Conservation (phyloP, 768 basidiomycete genomes). For the Termitomyces sp. region DNA sequence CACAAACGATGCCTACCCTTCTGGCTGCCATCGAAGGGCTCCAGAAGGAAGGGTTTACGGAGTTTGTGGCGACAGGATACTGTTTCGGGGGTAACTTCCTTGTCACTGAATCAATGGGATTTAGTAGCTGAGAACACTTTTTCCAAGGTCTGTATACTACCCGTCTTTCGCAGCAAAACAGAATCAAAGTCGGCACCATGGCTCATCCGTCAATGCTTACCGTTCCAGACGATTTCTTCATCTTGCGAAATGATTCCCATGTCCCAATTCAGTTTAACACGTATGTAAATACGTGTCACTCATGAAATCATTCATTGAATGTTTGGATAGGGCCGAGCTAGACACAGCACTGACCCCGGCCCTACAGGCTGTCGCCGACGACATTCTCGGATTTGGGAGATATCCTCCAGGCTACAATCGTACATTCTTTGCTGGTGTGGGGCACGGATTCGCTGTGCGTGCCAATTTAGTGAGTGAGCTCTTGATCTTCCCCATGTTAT, state of each 20-base stretch:
- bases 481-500: not conserved
- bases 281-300: slow-evolving; percentile 1
- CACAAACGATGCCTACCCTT: slow-evolving; percentile 28
- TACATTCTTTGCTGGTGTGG: slow-evolving; percentile 17
- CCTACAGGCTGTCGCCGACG: slow-evolving; percentile 15
- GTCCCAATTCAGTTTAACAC: slow-evolving; percentile 19
- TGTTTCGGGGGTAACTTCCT: slow-evolving; percentile 29
- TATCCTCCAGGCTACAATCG: slow-evolving; percentile 18
- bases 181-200: slow-evolving; percentile 27
- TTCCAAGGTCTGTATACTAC: slow-evolving; percentile 28
- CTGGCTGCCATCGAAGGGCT: slow-evolving; percentile 33
- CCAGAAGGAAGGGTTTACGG: slow-evolving; percentile 32
- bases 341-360: slow-evolving; percentile 15
- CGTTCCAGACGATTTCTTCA: slow-evolving; percentile 32
- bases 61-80: slow-evolving; percentile 35
- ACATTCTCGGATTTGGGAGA: slow-evolving; percentile 15
- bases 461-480: slow-evolving; percentile 15
- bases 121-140: not conserved
- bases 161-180: slow-evolving; percentile 30
- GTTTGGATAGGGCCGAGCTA: slow-evolving; percentile 12
- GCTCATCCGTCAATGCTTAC: slow-evolving; percentile 36
- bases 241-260: slow-evolving; percentile 13
- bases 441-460: slow-evolving; percentile 19
- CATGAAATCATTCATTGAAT: not conserved
- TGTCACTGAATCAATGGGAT: not conserved